Percentiles rank a stretch among this genome's conserved stretches.
Evolutionary conservation across 2,329 filamentous ascomycete genomes (phyloP).

Genomic region (Blastomyces emzantsi): DNA sequence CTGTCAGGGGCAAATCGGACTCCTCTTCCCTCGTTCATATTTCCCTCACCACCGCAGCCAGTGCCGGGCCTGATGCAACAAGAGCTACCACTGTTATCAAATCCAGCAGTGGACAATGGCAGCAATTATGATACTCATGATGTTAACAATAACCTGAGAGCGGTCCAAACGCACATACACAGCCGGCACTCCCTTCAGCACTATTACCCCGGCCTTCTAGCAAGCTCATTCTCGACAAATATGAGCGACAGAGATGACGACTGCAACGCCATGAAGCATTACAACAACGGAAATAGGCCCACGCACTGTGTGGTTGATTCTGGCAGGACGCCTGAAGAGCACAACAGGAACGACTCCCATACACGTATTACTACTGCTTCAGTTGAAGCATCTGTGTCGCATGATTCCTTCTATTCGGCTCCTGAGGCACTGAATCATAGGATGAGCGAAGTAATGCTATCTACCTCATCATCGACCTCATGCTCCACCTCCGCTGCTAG

Average conservation of each 20-base stretch:
- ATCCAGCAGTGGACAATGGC: neutral
- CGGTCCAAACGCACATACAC: neutral
- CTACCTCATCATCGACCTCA: neutral
- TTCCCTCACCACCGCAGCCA: neutral
- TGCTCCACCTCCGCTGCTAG: neutral
- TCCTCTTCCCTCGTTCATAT: conserved; percentile 5
- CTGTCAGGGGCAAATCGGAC: neutral
- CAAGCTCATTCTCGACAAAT: neutral
- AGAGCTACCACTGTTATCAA: no score
- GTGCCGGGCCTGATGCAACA: neutral
- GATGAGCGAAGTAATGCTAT: neutral
- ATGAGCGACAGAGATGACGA: neutral
- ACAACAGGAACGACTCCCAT: neutral
- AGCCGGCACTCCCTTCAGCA: neutral
- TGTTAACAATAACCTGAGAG: neutral
- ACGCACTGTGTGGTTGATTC: neutral
- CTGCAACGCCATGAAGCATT: neutral
- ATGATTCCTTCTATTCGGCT: neutral
- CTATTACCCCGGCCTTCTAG: neutral
- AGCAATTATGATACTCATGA: neutral
- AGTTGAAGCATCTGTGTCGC: neutral
- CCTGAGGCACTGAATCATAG: neutral
- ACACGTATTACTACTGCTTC: neutral
- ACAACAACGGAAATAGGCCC: neutral
- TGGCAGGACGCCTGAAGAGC: neutral